Percentiles rank a stretch among this genome's conserved stretches.
These are phyloP conservation scores for Auricularia cornea DNA, from an alignment of 768 basidiomycete species.

Conservation along the genomic window DNA sequence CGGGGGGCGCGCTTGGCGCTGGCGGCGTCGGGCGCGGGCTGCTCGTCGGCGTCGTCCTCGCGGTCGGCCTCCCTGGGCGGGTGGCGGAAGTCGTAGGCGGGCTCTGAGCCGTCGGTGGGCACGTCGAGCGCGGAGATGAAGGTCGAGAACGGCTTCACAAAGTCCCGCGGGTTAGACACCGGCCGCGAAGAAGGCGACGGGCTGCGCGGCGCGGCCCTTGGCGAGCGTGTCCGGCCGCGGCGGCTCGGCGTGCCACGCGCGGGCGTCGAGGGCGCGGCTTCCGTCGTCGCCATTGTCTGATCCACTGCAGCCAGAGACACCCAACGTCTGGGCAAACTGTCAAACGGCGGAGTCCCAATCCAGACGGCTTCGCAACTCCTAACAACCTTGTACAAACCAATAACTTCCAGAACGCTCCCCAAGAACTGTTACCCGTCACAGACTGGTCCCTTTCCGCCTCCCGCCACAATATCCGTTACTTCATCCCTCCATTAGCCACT, in stretches of 20 bases:
- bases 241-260: not conserved
- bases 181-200: not conserved
- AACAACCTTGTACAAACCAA: too few relatives aligned
- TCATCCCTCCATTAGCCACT: too few relatives aligned
- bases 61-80: not conserved
- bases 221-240: not conserved
- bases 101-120: not conserved
- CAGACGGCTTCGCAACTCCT: too few relatives aligned
- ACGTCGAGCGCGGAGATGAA: constrained; percentile 1
- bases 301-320: not conserved
- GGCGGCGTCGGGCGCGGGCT: not conserved
- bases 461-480: too few relatives aligned
- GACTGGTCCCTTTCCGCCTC: too few relatives aligned
- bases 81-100: not conserved
- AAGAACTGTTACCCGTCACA: too few relatives aligned
- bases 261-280: not conserved
- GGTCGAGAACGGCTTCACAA: not conserved
- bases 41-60: not conserved
- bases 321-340: not conserved
- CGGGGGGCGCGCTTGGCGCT: constrained; percentile 59
- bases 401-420: too few relatives aligned
- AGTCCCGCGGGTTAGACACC: not conserved
- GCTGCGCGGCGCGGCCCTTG: not conserved
- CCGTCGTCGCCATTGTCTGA: not conserved
- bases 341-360: too few relatives aligned